Evolutionary conservation across 495 filamentous ascomycete species (phyloP), one percentile per base, ranked within the genome.

Genomic region (Aspergillus carlsbadensis): DNA sequence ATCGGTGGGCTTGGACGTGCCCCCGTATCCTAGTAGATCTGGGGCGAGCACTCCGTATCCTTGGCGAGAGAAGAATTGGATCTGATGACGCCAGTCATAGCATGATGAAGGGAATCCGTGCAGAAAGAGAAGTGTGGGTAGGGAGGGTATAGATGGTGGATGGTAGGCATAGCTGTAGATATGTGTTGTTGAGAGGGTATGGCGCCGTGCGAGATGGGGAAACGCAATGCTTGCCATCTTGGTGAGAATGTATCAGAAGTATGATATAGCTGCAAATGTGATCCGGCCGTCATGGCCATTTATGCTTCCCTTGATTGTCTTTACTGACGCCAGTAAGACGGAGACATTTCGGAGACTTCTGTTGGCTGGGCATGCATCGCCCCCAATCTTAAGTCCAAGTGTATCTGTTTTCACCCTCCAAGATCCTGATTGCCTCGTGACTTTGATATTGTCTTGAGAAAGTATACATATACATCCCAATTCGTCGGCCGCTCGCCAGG

Each of bases 11-110:
- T 73, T 73, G 47, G 70, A 66, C 0, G 78, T 74, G 22, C 67
- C 72, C 1, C 79, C 79, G 47, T 77, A 81, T n/a, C 79, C 77
- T 0, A 81, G 70, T 2, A 80, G 62, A 59, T 80, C 78, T 0
- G 77, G 79, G 8, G 65, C 76, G 0, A 81, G 35, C 17, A 80
- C 61, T 7, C 78, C 78, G 51, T 78, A 78, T 5, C 78, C 75
- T 15, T 56, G 31, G 4, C 58, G 26, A 17, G 49, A 36, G 21
- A 81, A 65, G 22, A 60, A 47, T 0, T 55, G 14, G 29, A 81
- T 66, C 53, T 79, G 72, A 47, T 75, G 65, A 10, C 68, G 65
- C 77, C 78, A 80, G 52, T 78, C 70, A 41, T 72, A 71, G 44
- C 64, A 67, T 24, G 73, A 72, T 21, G 67, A 71, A 20, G 76